Percentiles rank a stretch among this genome's conserved stretches.
These are phyloP conservation scores for Suhomyces terraborum DNA, from an alignment of 1,139 yeast species.

Conservation along the genomic window DNA sequence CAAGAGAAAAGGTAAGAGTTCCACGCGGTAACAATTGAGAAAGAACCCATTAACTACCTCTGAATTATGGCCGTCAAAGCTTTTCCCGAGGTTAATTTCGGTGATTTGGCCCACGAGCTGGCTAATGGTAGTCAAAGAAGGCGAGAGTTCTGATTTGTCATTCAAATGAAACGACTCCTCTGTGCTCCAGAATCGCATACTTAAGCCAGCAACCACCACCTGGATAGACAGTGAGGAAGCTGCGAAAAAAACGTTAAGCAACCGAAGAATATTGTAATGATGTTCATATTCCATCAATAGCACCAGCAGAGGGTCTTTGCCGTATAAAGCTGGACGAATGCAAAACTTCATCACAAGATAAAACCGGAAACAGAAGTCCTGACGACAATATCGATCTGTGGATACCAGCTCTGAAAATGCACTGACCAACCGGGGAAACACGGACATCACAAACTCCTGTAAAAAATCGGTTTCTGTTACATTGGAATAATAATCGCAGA, in stretches of 20 bases:
- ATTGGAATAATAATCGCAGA: conserved; percentile 18
- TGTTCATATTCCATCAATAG: conserved; percentile 9
- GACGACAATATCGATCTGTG: conserved; percentile 3
- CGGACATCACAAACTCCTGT: conserved; percentile 12
- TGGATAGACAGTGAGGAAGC: neutral
- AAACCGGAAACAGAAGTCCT: conserved; percentile 12
- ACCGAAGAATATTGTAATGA: conserved; percentile 10
- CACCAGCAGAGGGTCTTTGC: neutral
- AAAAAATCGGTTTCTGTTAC: conserved; percentile 13
- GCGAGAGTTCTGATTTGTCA: neutral
- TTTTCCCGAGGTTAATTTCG: conserved; percentile 6
- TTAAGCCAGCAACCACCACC: conserved; percentile 2
- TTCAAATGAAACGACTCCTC: conserved; percentile 2
- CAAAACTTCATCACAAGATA: conserved; percentile 8
- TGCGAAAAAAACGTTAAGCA: conserved; percentile 13
- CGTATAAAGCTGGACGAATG: conserved; percentile 5
- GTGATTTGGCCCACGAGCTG: conserved; percentile 4
- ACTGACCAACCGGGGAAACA: conserved; percentile 14
- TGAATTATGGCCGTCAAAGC: conserved; percentile 2
- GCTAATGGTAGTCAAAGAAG: conserved; percentile 2
- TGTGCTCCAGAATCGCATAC: conserved; percentile 3
- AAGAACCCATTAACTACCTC: conserved; percentile 15
- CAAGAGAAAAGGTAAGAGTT: conserved; percentile 14
- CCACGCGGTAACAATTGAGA: conserved; percentile 17
- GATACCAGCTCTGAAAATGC: conserved; percentile 5